Conservation (phyloP, 495 filamentous ascomycete genomes). For the Thermothielavioides terrestris region DNA sequence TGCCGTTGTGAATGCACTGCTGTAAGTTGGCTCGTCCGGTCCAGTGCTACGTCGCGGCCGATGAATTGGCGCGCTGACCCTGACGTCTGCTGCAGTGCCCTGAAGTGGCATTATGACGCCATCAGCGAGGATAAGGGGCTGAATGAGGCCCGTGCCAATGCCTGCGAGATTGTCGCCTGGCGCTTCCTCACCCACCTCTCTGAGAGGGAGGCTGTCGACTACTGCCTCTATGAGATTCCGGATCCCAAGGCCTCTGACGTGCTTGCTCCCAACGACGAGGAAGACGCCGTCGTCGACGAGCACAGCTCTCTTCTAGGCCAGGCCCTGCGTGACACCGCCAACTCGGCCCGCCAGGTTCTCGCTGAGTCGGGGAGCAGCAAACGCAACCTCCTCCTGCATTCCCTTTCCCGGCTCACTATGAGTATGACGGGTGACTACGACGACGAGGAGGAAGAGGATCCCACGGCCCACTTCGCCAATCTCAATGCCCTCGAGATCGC, state of each 20-base stretch:
- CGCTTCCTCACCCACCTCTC: conserved; percentile 72
- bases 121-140: conserved; percentile 60
- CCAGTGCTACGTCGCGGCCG: neutral
- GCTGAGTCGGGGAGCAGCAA: conserved; percentile 14
- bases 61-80: too few species aligned
- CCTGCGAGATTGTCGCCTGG: conserved; percentile 90
- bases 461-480: conserved; percentile 59
- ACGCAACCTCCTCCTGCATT: conserved; percentile 33
- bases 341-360: conserved; percentile 11
- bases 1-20: conserved; percentile 65
- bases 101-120: conserved; percentile 69
- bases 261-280: conserved; percentile 22
- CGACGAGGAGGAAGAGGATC: conserved; percentile 43
- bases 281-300: conserved; percentile 32
- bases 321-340: conserved; percentile 13
- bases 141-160: conserved; percentile 67
- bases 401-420: conserved; percentile 39
- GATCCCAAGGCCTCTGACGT: conserved; percentile 20
- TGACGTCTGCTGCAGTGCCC: conserved; percentile 42
- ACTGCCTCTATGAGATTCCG: conserved; percentile 72
- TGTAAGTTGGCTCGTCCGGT: conserved; percentile 43
- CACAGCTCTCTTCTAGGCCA: conserved; percentile 30
- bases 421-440: conserved; percentile 32
- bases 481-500: conserved; percentile 88
- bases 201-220: conserved; percentile 73